These are phyloP conservation scores for Candida frijolesensis DNA, from an alignment of 1,139 yeast species.

Conservation along the genomic window DNA sequence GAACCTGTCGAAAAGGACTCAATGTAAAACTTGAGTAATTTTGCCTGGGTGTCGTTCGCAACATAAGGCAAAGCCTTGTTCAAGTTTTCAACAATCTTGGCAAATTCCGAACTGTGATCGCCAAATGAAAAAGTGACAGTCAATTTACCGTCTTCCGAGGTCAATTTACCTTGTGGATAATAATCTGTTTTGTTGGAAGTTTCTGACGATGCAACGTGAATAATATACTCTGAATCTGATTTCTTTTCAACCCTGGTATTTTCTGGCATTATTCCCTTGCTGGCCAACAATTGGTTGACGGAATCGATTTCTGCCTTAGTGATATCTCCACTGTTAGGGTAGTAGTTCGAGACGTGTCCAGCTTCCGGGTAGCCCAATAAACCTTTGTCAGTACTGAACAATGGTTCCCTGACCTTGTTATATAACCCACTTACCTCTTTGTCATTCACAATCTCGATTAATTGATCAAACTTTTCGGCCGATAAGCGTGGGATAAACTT, in stretches of 20 bases:
- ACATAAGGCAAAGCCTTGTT: slow-evolving; percentile 59
- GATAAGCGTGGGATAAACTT: slow-evolving; percentile 74
- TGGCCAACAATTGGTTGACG: slow-evolving; percentile 64
- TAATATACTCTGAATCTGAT: slow-evolving; percentile 45
- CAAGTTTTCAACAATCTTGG: slow-evolving; percentile 56
- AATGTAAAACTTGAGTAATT: slow-evolving; percentile 66
- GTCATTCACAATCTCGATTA: slow-evolving; percentile 46
- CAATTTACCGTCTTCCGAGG: slow-evolving; percentile 28
- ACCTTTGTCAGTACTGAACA: slow-evolving; percentile 54
- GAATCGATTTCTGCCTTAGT: slow-evolving; percentile 65
- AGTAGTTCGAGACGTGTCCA: slow-evolving; percentile 77
- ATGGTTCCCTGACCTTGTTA: slow-evolving; percentile 43
- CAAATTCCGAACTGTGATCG: slow-evolving; percentile 71
- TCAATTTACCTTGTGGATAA: slow-evolving; percentile 33
- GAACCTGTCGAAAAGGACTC: slow-evolving; percentile 80
- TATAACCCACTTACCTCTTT: slow-evolving; percentile 41
- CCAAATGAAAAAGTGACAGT: slow-evolving; percentile 66
- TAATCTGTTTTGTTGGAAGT: slow-evolving; percentile 44
- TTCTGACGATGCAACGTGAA: slow-evolving; percentile 64
- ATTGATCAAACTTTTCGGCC: slow-evolving; percentile 47
- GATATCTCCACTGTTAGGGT: slow-evolving; percentile 52
- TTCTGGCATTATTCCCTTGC: slow-evolving; percentile 73
- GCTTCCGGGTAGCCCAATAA: slow-evolving; percentile 78
- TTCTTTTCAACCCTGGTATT: slow-evolving; percentile 71
- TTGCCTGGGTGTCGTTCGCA: slow-evolving; percentile 71